Evolutionary conservation across 495 filamentous ascomycete species (phyloP), one percentile per base, ranked within the genome.

Genomic region (Penicillium maclennaniae): DNA sequence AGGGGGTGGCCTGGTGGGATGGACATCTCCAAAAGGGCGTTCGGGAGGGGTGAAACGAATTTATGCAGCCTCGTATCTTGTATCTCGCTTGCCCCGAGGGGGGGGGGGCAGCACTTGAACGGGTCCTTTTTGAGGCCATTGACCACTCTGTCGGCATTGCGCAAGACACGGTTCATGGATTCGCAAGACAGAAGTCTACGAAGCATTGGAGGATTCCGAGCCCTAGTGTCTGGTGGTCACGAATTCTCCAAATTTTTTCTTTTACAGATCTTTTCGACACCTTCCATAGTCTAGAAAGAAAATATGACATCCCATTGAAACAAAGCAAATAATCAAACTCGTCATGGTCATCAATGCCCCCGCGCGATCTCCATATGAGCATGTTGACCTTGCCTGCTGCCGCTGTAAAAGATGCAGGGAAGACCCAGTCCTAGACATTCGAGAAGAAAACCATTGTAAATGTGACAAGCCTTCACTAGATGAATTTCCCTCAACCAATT

Each of bases 241-340:
- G 8, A 12, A 14, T 14, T 14, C 4, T n/a, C n/a, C n/a, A n/a
- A 4, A 34, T 34, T 2, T 1, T 7, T 31, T 1, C 27, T 31
- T 31, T 7, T 31, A 7, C 27, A 31, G 27, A 31, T 31, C 27
- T 31, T 7, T 7, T 7, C 31, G 31, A 34, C 9, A 34, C 31
- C 31, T 12, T 31, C 20, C 36, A 4, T 26, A n/a, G 3, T 27
- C 47, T 27, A 44, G 37, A 57, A 46, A 41, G 49, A 37, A 52
- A n/a, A 51, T 20, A 43, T n/a, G 28, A 54, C 21, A 56, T 43
- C 50, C 49, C 53, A 60, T 60, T 62, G 31, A 48, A 60, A 55
- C 46, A 42, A 47, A 36, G 26, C 36, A 45, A 25, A 31, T 53
- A 31, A 54, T 16, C 53, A 53, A 63, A 54, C 53, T 49, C 45